Conservation (phyloP, 441 rosid species). For the Eruca vesicaria region DNA sequence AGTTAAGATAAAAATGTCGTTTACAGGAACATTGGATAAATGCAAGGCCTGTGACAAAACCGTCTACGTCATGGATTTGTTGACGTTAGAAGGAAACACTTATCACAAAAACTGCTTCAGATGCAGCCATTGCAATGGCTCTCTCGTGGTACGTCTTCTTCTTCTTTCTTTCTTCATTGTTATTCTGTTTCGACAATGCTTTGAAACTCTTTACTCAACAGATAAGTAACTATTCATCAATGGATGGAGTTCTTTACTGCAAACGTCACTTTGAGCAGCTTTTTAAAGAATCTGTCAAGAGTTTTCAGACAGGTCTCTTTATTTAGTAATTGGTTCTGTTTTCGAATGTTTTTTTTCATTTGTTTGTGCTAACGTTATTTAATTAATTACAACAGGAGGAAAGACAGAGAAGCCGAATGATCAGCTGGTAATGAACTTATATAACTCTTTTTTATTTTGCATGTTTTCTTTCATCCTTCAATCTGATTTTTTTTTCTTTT, state of each 20-base stretch:
- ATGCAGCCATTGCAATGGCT: slow-evolving; percentile 89
- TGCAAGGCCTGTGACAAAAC: slow-evolving; percentile 96
- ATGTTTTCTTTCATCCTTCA: neutral
- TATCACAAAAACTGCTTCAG: slow-evolving; percentile 88
- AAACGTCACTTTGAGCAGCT: slow-evolving; percentile 91
- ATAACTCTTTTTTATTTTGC: neutral
- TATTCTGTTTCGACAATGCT: neutral
- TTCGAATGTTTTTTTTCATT: neutral
- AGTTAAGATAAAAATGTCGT: slow-evolving; percentile 52
- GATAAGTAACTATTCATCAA: slow-evolving; percentile 95
- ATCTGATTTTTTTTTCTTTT: neutral
- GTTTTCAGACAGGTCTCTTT: slow-evolving; percentile 55
- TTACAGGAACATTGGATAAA: slow-evolving; percentile 91
- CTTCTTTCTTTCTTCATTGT: neutral
- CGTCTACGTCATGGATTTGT: slow-evolving; percentile 77
- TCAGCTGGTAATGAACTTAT: slow-evolving; percentile 13
- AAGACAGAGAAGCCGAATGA: slow-evolving; percentile 26
- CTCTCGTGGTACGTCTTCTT: slow-evolving; percentile 56
- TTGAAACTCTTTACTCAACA: slow-evolving; percentile 19
- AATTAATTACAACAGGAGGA: neutral
- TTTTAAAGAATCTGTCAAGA: slow-evolving; percentile 95
- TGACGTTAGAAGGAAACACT: slow-evolving; percentile 77
- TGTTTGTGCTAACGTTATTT: neutral
- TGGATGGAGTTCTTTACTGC: slow-evolving; percentile 94
- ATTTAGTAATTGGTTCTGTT: neutral